Conservation (phyloP, 352 stramenopile species). For the Pythium apleroticum region DNA sequence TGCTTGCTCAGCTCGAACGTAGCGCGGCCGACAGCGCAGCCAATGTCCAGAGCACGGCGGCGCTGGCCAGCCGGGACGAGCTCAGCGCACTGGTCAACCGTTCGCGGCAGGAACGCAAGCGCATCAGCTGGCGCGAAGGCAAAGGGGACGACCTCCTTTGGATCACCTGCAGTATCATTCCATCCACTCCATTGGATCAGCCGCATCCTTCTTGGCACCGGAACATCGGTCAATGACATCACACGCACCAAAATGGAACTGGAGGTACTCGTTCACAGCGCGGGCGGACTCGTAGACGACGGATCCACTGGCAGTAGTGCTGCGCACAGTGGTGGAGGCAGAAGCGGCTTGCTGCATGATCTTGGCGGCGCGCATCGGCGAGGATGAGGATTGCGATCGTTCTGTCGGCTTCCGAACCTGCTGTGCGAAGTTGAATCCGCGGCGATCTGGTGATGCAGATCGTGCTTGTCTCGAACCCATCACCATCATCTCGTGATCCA, state of each 20-base stretch:
- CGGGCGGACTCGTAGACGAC: constrained; percentile 87
- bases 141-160: constrained; percentile 66
- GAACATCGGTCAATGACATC: not conserved
- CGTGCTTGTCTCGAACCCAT: not conserved
- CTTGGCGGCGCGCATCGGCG: constrained; percentile 25
- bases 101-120: constrained; percentile 84
- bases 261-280: constrained; percentile 88
- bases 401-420: constrained; percentile 1
- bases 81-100: constrained; percentile 67
- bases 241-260: constrained; percentile 87
- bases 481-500: not conserved
- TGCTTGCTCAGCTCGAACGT: constrained; percentile 93
- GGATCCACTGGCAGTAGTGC: constrained; percentile 86
- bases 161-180: constrained; percentile 39
- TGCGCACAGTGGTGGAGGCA: constrained; percentile 42
- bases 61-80: constrained; percentile 53
- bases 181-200: not conserved
- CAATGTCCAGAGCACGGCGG: constrained; percentile 91
- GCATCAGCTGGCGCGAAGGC: constrained; percentile 75
- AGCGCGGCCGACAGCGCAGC: constrained; percentile 92
- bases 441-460: not conserved
- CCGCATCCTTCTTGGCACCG: not conserved
- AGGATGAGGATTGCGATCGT: constrained; percentile 4
- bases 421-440: not conserved
- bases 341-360: constrained; percentile 23